Percentiles rank a stretch among this genome's conserved stretches.
Evolutionary conservation across 306 rosid genomes (phyloP).

Genomic region (Hippophae rhamnoides): DNA sequence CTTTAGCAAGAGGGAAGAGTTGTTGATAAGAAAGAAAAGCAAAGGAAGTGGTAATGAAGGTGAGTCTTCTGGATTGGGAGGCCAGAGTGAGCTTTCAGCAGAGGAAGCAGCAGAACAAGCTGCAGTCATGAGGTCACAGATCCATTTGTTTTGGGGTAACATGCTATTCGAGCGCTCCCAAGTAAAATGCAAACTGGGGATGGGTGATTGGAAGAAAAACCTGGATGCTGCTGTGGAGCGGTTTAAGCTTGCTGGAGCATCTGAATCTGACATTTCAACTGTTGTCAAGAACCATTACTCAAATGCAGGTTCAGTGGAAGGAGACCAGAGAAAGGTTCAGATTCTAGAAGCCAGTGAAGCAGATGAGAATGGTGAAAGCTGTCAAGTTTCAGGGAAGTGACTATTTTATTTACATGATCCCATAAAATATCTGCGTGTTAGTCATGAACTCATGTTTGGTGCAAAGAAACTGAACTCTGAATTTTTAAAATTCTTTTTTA

Average conservation of each 20-base stretch:
- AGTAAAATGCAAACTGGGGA: slow-evolving; percentile 73
- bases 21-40: slow-evolving; percentile 64
- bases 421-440: slow-evolving; percentile 18
- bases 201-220: slow-evolving; percentile 69
- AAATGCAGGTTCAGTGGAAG: slow-evolving; percentile 52
- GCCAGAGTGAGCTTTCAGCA: slow-evolving; percentile 48
- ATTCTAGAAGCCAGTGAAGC: slow-evolving; percentile 23
- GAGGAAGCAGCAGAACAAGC: slow-evolving; percentile 96
- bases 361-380: slow-evolving; percentile 19
- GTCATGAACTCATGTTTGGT: slow-evolving; percentile 14
- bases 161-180: slow-evolving; percentile 96
- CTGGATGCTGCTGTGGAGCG: slow-evolving; percentile 80
- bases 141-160: slow-evolving; percentile 97
- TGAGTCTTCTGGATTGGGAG: slow-evolving; percentile 43
- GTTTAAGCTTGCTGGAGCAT: slow-evolving; percentile 93
- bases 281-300: slow-evolving; percentile 91
- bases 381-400: slow-evolving; percentile 17
- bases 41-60: slow-evolving; percentile 47
- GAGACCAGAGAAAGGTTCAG: slow-evolving; percentile 38
- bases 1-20: slow-evolving; percentile 72
- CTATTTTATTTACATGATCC: slow-evolving; percentile 11
- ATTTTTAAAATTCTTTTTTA: slow-evolving; percentile 21
- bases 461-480: slow-evolving; percentile 21
- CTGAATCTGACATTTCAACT: slow-evolving; percentile 61
- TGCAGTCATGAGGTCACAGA: slow-evolving; percentile 89